Evolutionary conservation across 306 rosid species (phyloP).

Genomic region (Hippophae rhamnoides): DNA sequence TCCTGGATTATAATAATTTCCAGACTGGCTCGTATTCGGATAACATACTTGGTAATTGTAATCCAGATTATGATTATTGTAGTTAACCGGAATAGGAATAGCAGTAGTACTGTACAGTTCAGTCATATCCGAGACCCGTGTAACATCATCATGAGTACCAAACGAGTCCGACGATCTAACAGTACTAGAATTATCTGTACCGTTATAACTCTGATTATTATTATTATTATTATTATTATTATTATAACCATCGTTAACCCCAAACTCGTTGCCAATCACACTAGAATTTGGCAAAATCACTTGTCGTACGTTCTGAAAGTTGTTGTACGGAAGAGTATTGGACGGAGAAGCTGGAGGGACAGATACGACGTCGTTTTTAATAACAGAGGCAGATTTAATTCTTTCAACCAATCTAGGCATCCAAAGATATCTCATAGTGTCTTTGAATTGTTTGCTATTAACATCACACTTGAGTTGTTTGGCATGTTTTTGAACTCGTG

Average conservation of each 20-base stretch:
- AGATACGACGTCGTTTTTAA: too few relatives aligned
- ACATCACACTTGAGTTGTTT: constrained; percentile 97
- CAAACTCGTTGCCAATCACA: constrained; percentile 18
- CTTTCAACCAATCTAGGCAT: constrained; percentile 91
- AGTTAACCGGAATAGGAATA: constrained; percentile 9
- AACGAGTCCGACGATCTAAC: constrained; percentile 57
- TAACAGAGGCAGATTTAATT: constrained; percentile 55
- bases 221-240: too few relatives aligned
- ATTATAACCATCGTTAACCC: too few relatives aligned
- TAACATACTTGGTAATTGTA: constrained; percentile 14
- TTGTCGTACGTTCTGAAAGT: constrained; percentile 20
- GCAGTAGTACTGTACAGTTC: constrained; percentile 23
- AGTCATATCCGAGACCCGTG: constrained; percentile 49
- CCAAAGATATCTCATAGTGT: constrained; percentile 90
- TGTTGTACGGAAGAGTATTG: constrained; percentile 1
- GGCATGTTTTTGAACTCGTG: constrained; percentile 89
- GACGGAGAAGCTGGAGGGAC: not conserved
- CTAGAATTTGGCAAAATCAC: constrained; percentile 19
- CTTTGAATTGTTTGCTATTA: constrained; percentile 94
- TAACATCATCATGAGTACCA: constrained; percentile 44
- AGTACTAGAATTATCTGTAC: constrained; percentile 60
- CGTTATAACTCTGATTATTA: constrained; percentile 18
- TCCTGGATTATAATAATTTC: constrained; percentile 22
- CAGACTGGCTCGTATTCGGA: constrained; percentile 34
- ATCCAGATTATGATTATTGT: constrained; percentile 21